Evolutionary conservation across 176 grass and related monocot species (phyloP).

Genomic region (Aegilops sharonensis): DNA sequence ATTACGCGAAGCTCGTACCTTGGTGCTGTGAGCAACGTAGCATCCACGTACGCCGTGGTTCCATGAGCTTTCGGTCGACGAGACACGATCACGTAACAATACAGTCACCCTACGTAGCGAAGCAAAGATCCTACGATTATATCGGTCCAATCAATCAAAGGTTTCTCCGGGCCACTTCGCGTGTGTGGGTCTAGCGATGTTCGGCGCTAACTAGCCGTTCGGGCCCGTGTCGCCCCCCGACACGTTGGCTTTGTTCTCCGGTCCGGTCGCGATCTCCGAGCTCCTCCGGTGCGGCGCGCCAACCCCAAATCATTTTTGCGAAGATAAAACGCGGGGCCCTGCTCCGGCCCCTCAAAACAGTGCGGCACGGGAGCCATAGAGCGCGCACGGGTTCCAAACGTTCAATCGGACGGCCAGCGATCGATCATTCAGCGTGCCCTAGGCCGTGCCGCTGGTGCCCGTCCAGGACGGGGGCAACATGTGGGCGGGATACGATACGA

Average conservation of each 20-base stretch:
- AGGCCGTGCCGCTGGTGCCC: neutral
- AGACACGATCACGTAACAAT: neutral
- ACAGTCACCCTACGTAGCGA: too few relatives aligned
- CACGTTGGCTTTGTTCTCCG: neutral
- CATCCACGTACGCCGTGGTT: neutral
- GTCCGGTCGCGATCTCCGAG: neutral
- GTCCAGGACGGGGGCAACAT: neutral
- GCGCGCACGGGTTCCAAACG: too few relatives aligned
- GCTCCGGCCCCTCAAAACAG: too few relatives aligned
- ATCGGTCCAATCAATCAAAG: neutral
- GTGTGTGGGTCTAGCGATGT: too few relatives aligned
- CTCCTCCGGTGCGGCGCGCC: neutral
- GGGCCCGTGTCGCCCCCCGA: neutral
- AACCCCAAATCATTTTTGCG: neutral
- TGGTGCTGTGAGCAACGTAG: neutral
- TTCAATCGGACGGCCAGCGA: too few relatives aligned
- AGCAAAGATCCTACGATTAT: neutral
- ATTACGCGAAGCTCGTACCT: too few relatives aligned
- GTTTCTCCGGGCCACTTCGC: too few relatives aligned
- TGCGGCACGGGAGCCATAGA: too few relatives aligned
- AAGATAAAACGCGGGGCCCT: neutral
- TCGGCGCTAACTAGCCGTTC: too few relatives aligned
- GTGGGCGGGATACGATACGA: neutral
- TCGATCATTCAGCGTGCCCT: too few relatives aligned
- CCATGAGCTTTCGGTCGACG: neutral